Evolutionary conservation across 441 rosid species (phyloP), one percentile per base, ranked within the genome.

Genomic region (Populus hybrid): DNA sequence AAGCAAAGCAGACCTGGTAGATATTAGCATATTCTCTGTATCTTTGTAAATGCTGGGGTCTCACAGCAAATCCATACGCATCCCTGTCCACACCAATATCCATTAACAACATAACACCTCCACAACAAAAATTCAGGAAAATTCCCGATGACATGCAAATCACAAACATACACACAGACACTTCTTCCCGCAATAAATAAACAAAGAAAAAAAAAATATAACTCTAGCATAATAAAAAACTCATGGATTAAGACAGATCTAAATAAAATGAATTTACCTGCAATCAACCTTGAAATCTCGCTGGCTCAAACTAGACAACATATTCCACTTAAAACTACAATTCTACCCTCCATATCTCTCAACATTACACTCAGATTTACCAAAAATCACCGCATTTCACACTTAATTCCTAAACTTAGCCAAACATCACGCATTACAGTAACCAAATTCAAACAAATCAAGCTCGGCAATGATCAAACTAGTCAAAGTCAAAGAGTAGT

Each of bases 41-140:
- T 90, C 97, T 90, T 75, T 97, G 99, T 40, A 93, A 85, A 79
- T 97, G 98, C 82, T 97, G 99, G 64, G 99, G 99, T 84, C 99
- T 93, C 80, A 97, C 97, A 46, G 94, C 89, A 85, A 97, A 97
- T 78, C 99, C 99, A 87, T 97, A 97, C 0, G 97, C 92, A 88
- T 97, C 99, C 94, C 99, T 97, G 94, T 75, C 64, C 73, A 84
- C 67, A 67, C 24, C 50, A 80, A 80, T 53, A 67, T 21, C 61
- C 65, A 74, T 78, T 77, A 82, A 81, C 38, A 18, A 57, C 59
- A 76, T 3, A 36, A 26, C 16, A n/a, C 32, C 73, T 34, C 71
- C 73, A 57, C 14, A 10, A 24, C 12, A 64, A 23, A 72, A 12
- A 30, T n/a, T 71, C 65, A 65, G 78, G 71, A 50, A 28, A 28